These are phyloP conservation scores for Colletotrichum sp. DNA, from an alignment of 2,329 filamentous ascomycete species.

Conservation along the genomic window DNA sequence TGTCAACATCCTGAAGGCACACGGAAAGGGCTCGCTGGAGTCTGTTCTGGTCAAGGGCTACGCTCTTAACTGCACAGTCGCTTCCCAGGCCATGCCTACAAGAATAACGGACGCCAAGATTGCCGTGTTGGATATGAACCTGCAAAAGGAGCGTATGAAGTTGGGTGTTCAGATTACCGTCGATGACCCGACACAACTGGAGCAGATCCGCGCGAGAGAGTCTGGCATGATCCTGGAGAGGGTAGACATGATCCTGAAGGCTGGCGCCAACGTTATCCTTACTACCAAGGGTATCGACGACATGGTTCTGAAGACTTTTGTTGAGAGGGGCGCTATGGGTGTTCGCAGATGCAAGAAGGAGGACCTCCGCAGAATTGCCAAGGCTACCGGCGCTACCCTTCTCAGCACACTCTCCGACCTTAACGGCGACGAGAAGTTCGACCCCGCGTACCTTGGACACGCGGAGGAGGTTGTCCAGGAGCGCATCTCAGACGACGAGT, in stretches of 20 bases:
- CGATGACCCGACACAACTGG: slow-evolving; percentile 94
- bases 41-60: slow-evolving; percentile 95
- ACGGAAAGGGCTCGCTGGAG: slow-evolving; percentile 90
- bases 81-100: slow-evolving; percentile 97
- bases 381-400: slow-evolving; percentile 91
- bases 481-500: slow-evolving; percentile 98
- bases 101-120: slow-evolving; percentile 94
- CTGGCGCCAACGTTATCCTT: slow-evolving; percentile 93
- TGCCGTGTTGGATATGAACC: slow-evolving; percentile 94
- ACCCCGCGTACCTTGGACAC: slow-evolving; percentile 84
- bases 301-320: slow-evolving; percentile 89
- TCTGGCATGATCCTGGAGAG: slow-evolving; percentile 91
- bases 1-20: slow-evolving; percentile 97
- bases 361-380: slow-evolving; percentile 93
- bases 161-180: slow-evolving; percentile 97
- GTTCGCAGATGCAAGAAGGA: slow-evolving; percentile 98
- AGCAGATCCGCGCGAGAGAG: slow-evolving; percentile 95
- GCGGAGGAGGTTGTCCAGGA: slow-evolving; percentile 98
- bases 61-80: slow-evolving; percentile 97
- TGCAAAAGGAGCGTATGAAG: slow-evolving; percentile 99
- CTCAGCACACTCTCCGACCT: slow-evolving; percentile 93
- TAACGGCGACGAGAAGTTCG: slow-evolving; percentile 97
- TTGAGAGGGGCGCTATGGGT: slow-evolving; percentile 95
- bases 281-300: slow-evolving; percentile 99
- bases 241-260: slow-evolving; percentile 96